Evolutionary conservation across 2,329 filamentous ascomycete genomes (phyloP).

Genomic region (Penicillium occitanis): DNA sequence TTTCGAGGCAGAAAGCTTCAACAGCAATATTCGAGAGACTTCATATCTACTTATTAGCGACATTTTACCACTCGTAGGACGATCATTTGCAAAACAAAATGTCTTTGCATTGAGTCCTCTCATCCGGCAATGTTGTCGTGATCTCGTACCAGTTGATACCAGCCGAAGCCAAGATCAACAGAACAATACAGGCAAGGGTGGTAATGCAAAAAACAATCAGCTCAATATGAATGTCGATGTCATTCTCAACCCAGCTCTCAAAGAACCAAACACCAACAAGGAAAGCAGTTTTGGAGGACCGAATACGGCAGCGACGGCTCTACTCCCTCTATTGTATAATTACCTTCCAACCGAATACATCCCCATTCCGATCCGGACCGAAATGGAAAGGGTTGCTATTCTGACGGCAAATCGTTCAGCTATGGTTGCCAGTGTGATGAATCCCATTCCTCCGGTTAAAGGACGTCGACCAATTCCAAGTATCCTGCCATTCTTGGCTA

Average conservation of each 20-base stretch:
- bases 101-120: conserved; percentile 63
- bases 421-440: conserved; percentile 79
- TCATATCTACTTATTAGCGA: conserved; percentile 61
- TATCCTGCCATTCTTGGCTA: conserved; percentile 75
- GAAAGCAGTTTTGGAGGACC: conserved; percentile 44
- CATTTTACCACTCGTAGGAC: conserved; percentile 63
- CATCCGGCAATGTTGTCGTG: conserved; percentile 69
- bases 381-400: conserved; percentile 79
- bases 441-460: conserved; percentile 66
- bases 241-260: conserved; percentile 58
- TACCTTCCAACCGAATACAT: conserved; percentile 66
- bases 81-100: conserved; percentile 64
- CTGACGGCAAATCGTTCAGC: conserved; percentile 66
- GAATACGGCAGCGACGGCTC: conserved; percentile 55
- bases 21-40: conserved; percentile 56
- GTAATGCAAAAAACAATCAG: conserved; percentile 38
- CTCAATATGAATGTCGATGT: conserved; percentile 64
- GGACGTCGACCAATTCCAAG: conserved; percentile 65
- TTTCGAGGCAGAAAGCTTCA: conserved; percentile 57
- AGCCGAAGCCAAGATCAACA: conserved; percentile 26
- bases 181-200: conserved; percentile 39
- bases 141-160: conserved; percentile 60
- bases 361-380: conserved; percentile 68
- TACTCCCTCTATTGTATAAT: conserved; percentile 65
- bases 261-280: conserved; percentile 26